Evolutionary conservation across 78 protist genomes (phyloP).

Genomic region (Parvularia atlantis): DNA sequence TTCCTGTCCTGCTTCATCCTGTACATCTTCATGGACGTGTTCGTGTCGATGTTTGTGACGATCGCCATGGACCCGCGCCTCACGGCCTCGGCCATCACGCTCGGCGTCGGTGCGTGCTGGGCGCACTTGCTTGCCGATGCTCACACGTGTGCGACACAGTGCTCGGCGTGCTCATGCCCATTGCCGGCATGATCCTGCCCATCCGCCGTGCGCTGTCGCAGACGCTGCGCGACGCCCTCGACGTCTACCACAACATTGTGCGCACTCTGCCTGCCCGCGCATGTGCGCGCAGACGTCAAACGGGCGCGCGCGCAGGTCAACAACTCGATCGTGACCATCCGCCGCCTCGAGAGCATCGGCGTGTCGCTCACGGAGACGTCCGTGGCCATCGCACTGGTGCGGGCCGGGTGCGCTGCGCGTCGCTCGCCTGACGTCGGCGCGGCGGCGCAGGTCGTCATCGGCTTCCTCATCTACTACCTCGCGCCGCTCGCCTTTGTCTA

Average conservation of each 20-base stretch:
- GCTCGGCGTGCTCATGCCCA: constrained; percentile 39
- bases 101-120: no score
- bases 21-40: background rate
- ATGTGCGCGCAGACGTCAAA: no score
- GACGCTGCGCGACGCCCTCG: constrained; percentile 72
- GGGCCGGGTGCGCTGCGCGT: constrained; percentile 34
- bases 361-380: constrained; percentile 14
- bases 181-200: constrained; percentile 35
- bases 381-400: background rate
- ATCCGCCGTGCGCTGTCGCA: constrained; percentile 52
- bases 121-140: no score
- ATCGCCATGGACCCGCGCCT: no score
- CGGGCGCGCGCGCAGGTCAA: no score
- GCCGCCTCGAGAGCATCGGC: constrained; percentile 59
- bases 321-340: constrained; percentile 59
- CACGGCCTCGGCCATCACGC: no score
- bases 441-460: constrained; percentile 40
- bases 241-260: constrained; percentile 68
- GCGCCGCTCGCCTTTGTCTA: constrained; percentile 62
- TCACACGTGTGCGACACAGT: no score
- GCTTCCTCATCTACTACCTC: constrained; percentile 69
- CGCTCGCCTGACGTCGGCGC: no score
- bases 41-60: background rate
- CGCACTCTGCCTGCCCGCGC: no score
- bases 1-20: background rate